phyloP scores from a whole-genome alignment of 805 yeast genomes.

The Wickerhamiella domercqiae region DNA sequence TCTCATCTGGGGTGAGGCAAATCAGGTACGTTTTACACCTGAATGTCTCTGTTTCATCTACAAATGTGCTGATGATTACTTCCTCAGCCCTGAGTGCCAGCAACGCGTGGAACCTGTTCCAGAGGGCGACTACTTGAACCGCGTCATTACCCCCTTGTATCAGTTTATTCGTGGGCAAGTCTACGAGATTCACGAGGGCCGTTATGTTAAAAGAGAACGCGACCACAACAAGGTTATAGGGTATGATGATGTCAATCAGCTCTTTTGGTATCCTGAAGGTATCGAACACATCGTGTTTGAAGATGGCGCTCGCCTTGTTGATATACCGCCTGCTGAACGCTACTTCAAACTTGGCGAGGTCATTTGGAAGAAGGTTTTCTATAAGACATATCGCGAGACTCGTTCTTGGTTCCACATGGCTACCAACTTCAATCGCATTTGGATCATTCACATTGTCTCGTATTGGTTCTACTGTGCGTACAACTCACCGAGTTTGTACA shows the following conservation, averaged over 20 bases:
- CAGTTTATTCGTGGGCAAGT: constrained; percentile 53
- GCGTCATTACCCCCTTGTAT: constrained; percentile 84
- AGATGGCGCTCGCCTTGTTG: constrained; percentile 85
- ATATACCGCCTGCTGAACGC: constrained; percentile 80
- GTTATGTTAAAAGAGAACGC: constrained; percentile 44
- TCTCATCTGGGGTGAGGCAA: constrained; percentile 66
- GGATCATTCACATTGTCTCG: constrained; percentile 81
- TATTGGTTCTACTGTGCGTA: constrained; percentile 94
- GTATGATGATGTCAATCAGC: constrained; percentile 96
- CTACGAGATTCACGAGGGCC: constrained; percentile 39
- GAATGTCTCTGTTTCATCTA: constrained; percentile 87
- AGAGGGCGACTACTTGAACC: constrained; percentile 69
- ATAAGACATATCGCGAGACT: constrained; percentile 88
- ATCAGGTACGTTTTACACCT: constrained; percentile 77
- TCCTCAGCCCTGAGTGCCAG: constrained; percentile 79
- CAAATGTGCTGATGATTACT: constrained; percentile 87
- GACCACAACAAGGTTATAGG: constrained; percentile 54
- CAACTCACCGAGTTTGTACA: constrained; percentile 83
- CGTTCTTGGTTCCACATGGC: constrained; percentile 96
- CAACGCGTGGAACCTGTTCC: constrained; percentile 36
- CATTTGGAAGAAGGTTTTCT: constrained; percentile 80
- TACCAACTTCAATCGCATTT: constrained; percentile 93
- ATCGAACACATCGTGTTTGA: constrained; percentile 79
- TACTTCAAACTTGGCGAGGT: constrained; percentile 81
- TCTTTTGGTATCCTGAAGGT: constrained; percentile 99